phyloP scores from a whole-genome alignment of 164 flowering plant genomes.

The Stephania cephalantha region DNA sequence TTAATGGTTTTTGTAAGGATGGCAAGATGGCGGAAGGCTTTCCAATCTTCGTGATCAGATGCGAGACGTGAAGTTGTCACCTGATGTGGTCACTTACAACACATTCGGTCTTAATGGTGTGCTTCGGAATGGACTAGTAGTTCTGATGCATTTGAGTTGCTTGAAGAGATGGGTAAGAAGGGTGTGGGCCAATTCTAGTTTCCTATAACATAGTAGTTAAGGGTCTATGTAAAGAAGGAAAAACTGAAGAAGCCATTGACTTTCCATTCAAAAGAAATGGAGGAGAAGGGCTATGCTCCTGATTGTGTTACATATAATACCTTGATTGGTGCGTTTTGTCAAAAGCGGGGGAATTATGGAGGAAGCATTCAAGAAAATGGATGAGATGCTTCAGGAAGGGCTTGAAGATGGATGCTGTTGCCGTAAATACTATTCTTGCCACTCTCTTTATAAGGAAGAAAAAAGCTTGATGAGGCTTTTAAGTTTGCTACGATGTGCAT shows the following conservation, averaged over 20 bases:
- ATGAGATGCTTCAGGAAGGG: constrained; percentile 62
- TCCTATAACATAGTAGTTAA: constrained; percentile 57
- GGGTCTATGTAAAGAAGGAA: constrained; percentile 59
- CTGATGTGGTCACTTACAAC: constrained; percentile 77
- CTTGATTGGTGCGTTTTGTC: constrained; percentile 54
- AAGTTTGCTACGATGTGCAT: constrained; percentile 38
- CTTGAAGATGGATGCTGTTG: constrained; percentile 56
- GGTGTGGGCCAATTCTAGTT: constrained; percentile 52
- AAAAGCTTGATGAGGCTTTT: constrained; percentile 53
- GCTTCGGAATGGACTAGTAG: constrained; percentile 33
- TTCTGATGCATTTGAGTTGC: constrained; percentile 39
- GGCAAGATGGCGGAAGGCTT: constrained; percentile 62
- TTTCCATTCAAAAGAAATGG: constrained; percentile 44
- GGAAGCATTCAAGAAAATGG: constrained; percentile 56
- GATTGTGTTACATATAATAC: constrained; percentile 74
- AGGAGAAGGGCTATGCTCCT: constrained; percentile 49
- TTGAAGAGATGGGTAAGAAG: constrained; percentile 51
- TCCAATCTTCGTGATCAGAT: constrained; percentile 51
- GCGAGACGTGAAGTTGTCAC: constrained; percentile 52
- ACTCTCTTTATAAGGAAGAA: constrained; percentile 48
- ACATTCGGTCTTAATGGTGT: constrained; percentile 73
- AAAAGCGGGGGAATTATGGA: constrained; percentile 51
- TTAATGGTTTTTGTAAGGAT: constrained; percentile 57
- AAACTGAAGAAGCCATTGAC: constrained; percentile 54
- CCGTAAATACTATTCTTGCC: constrained; percentile 60